Conservation (phyloP, 164 flowering plant genomes). For the Umbilicus rupestris region DNA sequence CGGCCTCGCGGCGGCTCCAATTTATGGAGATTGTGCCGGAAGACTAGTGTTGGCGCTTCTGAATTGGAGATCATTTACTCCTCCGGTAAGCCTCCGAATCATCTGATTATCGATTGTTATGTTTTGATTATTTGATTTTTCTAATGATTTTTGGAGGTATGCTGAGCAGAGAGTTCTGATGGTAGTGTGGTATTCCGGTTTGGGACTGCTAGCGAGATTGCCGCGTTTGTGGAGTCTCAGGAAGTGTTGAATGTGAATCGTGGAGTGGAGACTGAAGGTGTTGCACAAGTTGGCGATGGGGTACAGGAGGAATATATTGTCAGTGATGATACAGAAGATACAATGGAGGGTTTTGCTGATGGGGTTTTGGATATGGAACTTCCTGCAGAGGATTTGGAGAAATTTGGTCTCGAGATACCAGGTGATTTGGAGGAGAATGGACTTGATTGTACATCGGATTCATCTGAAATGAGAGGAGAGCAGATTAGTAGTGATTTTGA, state of each 20-base stretch:
- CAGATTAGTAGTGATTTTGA: not conserved
- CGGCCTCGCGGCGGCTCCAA: not conserved
- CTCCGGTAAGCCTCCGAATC: not conserved
- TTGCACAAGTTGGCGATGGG: not conserved
- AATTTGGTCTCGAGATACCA: not conserved
- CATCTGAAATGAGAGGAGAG: not conserved
- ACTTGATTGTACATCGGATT: not conserved
- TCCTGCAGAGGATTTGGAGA: not conserved
- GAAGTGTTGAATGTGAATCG: not conserved
- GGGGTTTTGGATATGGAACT: not conserved
- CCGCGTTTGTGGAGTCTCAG: not conserved
- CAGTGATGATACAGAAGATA: not conserved
- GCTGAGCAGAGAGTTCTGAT: slow-evolving; percentile 1
- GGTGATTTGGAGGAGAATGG: not conserved
- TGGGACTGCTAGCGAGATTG: not conserved
- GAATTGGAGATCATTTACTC: not conserved
- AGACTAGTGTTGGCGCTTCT: not conserved
- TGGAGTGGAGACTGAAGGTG: not conserved
- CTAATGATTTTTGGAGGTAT: not conserved
- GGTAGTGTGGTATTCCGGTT: slow-evolving; percentile 6
- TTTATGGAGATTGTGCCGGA: not conserved
- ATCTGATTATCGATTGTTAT: not conserved
- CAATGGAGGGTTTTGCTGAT: not conserved
- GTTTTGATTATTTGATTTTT: not conserved
- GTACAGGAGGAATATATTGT: not conserved